Evolutionary conservation across 1,139 yeast species (phyloP), one percentile per base, ranked within the genome.

Genomic region (Nakaseomyces kungkrabaensis): DNA sequence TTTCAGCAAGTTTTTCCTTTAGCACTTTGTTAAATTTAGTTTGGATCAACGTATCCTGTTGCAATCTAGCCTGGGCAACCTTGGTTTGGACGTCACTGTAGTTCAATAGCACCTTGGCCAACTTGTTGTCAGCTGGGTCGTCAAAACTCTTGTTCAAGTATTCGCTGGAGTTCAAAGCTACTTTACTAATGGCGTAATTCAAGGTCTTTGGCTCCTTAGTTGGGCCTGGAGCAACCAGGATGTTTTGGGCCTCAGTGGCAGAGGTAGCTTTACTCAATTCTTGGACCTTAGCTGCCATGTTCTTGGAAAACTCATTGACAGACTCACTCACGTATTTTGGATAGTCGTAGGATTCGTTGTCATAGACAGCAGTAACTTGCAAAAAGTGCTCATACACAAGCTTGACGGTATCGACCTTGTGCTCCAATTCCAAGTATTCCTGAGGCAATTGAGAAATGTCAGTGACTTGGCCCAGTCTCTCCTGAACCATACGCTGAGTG

Each of bases 381-480:
- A 87, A 75, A 50, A 87, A 77, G 63, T 84, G 82, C 65, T 78
- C 78, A 72, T 86, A 87, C 50, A 87, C 79, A 37, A 74, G 69
- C 66, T 83, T 87, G 64, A 87, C 76, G 50, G 85, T 81, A 65
- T 87, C 94, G 53, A 89, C 81, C 62, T 81, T 81, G 54, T 73
- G 73, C 55, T 90, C 95, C 56, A 87, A 74, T 53, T 85, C 92
- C 34, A 78, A 66, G 66, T 86, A 87, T 65, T 88, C 96, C 48
- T 82, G 79, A 41, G 96, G 96, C 58, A 88, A 74, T 66, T 86
- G 92, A 49, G 92, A 83, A 56, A 76, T 76, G 61, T 87, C 96
- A 50, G 85, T 89, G 34, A 78, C 82, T 59, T 83, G 82, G 42
- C 95, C 95, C 42, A 87, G 76, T 59, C 72, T 78, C 68, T 87